Evolutionary conservation across 176 grass and related monocot genomes (phyloP).

Genomic region (Cymbopogon citratus): DNA sequence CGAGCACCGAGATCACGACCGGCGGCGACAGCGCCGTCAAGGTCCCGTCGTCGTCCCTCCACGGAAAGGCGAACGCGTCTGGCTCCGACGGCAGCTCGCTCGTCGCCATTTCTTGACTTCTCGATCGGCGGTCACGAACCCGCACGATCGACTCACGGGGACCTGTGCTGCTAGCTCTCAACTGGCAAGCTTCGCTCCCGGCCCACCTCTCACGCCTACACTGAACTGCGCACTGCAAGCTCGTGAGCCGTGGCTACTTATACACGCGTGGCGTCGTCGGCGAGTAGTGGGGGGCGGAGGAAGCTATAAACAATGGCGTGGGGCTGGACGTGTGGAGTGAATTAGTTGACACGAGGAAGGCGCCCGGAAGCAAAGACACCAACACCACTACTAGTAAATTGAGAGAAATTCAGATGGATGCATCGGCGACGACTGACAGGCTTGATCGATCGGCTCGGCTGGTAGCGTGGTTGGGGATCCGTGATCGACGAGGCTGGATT

Average conservation of each 20-base stretch:
- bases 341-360: constrained; percentile 40
- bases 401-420: constrained; percentile 11
- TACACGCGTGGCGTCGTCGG: not conserved
- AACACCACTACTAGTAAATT: too few relatives aligned
- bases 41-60: not conserved
- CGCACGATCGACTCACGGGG: not conserved
- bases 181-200: not conserved
- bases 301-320: constrained; percentile 41
- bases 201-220: not conserved
- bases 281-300: constrained; percentile 7
- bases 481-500: constrained; percentile 35
- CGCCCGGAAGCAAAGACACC: constrained; percentile 27
- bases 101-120: constrained; percentile 41
- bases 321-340: not conserved
- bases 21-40: constrained; percentile 23
- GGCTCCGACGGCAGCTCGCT: constrained; percentile 17
- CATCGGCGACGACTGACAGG: constrained; percentile 2
- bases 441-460: not conserved
- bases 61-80: constrained; percentile 37
- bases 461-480: constrained; percentile 34
- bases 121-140: not conserved
- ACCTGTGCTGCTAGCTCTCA: not conserved
- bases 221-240: not conserved
- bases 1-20: constrained; percentile 67
- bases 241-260: constrained; percentile 16